Percentiles rank a stretch among this genome's conserved stretches.
Evolutionary conservation across 1,284 basidiomycete species (phyloP).

Genomic region (Bondarzewia mesenterica): DNA sequence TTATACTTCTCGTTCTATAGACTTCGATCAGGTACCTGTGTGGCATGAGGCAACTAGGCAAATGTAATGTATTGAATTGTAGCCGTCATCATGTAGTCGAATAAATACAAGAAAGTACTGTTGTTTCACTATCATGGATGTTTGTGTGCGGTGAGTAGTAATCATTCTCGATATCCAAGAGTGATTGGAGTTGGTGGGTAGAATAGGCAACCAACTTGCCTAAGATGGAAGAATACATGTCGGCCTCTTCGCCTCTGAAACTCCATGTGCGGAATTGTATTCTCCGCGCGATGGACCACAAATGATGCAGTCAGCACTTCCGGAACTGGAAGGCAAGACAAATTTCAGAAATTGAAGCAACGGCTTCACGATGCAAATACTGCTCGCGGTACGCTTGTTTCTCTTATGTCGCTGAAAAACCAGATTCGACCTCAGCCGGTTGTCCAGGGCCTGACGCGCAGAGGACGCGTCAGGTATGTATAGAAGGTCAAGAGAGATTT

Average conservation of each 20-base stretch:
- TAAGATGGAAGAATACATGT: background rate
- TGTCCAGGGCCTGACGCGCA: conserved; percentile 58
- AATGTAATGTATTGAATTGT: background rate
- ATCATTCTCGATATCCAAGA: background rate
- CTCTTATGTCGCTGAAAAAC: background rate
- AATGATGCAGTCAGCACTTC: background rate
- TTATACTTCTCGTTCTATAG: background rate
- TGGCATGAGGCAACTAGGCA: background rate
- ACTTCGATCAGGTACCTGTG: background rate
- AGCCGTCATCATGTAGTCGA: background rate
- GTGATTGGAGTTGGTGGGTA: no score
- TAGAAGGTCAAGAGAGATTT: background rate
- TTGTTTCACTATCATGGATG: background rate
- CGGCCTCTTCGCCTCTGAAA: background rate
- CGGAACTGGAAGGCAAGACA: background rate
- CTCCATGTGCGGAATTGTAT: conserved; percentile 45
- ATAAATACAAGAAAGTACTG: background rate
- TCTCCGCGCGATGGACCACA: conserved; percentile 15
- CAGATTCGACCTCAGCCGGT: background rate
- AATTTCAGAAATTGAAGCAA: conserved; percentile 15
- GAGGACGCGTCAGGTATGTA: conserved; percentile 15
- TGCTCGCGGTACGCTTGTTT: conserved; percentile 35
- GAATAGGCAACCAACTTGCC: background rate
- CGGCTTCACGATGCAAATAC: conserved; percentile 33
- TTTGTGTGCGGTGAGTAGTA: no score